Percentiles rank a stretch among this genome's conserved stretches.
Evolutionary conservation across 1,284 basidiomycete species (phyloP).

Genomic region (Macrocystidia cucumis): DNA sequence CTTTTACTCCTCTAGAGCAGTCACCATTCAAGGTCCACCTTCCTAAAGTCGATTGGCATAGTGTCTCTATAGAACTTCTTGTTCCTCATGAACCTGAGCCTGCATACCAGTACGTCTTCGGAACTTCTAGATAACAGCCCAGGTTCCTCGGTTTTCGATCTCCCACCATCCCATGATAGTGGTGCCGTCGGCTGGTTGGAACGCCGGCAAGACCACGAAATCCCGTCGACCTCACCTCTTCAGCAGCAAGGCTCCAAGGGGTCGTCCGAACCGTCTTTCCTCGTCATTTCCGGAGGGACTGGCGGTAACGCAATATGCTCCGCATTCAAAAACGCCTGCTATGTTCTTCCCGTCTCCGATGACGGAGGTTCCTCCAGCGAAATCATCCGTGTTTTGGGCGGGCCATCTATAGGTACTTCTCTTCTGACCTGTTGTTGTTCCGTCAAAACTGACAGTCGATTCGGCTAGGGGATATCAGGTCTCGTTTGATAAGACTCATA

Average conservation of each 20-base stretch:
- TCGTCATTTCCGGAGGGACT: conserved; percentile 77
- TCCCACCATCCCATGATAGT: conserved; percentile 40
- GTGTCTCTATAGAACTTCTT: too few species aligned
- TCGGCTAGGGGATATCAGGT: conserved; percentile 69
- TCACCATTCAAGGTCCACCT: background rate
- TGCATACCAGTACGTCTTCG: too few species aligned
- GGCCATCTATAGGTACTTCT: conserved; percentile 66
- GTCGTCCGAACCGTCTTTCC: conserved; percentile 27
- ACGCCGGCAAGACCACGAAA: conserved; percentile 1
- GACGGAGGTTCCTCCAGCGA: conserved; percentile 83
- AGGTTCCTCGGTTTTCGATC: conserved; percentile 65
- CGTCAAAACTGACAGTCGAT: conserved; percentile 4
- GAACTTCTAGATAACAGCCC: too few species aligned
- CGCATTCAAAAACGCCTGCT: conserved; percentile 65
- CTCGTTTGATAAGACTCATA: conserved; percentile 75
- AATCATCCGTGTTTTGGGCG: conserved; percentile 78
- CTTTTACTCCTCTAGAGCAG: background rate
- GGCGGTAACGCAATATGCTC: conserved; percentile 76
- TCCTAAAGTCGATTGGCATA: too few species aligned
- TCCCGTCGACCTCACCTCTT: background rate
- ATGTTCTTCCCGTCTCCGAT: conserved; percentile 79
- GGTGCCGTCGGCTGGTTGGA: conserved; percentile 4
- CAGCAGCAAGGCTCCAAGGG: conserved; percentile 3
- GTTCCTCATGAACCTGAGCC: too few species aligned
- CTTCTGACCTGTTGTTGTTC: conserved; percentile 4